phyloP scores from a whole-genome alignment of 2,329 filamentous ascomycete species.

The Dichotomopilus funicola region DNA sequence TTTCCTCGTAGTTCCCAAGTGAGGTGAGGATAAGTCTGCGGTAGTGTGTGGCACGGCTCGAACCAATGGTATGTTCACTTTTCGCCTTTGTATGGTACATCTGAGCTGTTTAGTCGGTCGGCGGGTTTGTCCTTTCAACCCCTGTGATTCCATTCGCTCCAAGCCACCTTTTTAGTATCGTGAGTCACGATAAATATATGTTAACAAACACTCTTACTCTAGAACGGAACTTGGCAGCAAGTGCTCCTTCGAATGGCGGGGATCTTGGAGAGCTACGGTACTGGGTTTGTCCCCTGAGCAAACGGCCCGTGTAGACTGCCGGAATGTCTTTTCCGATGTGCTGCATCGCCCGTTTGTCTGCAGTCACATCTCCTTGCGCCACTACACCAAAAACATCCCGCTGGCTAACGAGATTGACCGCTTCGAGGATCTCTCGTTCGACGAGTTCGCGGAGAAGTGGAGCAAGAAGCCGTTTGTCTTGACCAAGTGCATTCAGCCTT shows the following conservation, averaged over 20 bases:
- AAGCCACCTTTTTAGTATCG: neutral
- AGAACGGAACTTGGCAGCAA: constrained; percentile 29
- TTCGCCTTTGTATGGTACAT: too few relatives aligned
- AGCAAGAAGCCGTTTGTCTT: constrained; percentile 79
- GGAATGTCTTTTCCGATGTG: constrained; percentile 79
- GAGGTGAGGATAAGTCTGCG: neutral
- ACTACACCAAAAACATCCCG: constrained; percentile 67
- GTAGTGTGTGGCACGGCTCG: neutral
- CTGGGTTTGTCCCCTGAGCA: constrained; percentile 49
- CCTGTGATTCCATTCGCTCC: neutral
- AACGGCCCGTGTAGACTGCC: constrained; percentile 60
- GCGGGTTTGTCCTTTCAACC: too few relatives aligned
- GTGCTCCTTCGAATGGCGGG: constrained; percentile 59
- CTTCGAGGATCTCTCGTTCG: constrained; percentile 59
- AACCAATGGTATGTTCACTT: constrained; percentile 1
- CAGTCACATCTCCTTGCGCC: constrained; percentile 62
- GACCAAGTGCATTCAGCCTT: constrained; percentile 70
- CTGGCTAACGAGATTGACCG: constrained; percentile 64
- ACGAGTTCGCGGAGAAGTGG: constrained; percentile 71
- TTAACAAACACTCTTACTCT: constrained; percentile 10
- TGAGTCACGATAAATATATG: too few relatives aligned
- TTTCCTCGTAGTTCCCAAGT: constrained; percentile 1
- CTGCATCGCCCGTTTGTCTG: constrained; percentile 88
- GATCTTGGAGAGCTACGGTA: constrained; percentile 78
- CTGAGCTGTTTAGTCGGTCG: too few relatives aligned